Percentiles rank a stretch among this genome's conserved stretches.
Conservation (phyloP, 2,329 filamentous ascomycete genomes). For the Lanzia echinophila region DNA sequence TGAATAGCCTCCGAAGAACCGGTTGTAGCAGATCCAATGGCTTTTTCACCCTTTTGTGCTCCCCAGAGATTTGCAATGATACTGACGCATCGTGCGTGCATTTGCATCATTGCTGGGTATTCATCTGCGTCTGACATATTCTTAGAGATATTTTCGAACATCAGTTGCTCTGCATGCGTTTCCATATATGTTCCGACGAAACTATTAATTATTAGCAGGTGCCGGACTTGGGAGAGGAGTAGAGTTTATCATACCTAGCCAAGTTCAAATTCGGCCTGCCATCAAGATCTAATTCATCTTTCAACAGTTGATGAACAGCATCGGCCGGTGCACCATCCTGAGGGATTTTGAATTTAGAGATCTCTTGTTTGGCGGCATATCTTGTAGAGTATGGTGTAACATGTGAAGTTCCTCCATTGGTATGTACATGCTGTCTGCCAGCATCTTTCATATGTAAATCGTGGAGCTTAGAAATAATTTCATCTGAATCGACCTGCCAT, state of each 20-base stretch:
- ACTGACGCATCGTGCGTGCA: slow-evolving; percentile 61
- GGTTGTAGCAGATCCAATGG: slow-evolving; percentile 63
- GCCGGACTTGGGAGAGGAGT: not conserved
- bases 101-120: slow-evolving; percentile 52
- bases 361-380: slow-evolving; percentile 47
- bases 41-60: slow-evolving; percentile 52
- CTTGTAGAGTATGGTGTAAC: slow-evolving; percentile 51
- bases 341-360: slow-evolving; percentile 55
- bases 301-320: slow-evolving; percentile 58
- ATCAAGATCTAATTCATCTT: slow-evolving; percentile 57
- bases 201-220: slow-evolving; percentile 29
- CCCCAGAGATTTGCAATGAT: slow-evolving; percentile 64
- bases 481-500: slow-evolving; percentile 46
- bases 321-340: slow-evolving; percentile 52
- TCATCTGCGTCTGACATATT: slow-evolving; percentile 67
- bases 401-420: slow-evolving; percentile 40
- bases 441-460: slow-evolving; percentile 36
- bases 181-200: slow-evolving; percentile 72
- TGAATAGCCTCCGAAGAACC: slow-evolving; percentile 67
- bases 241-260: slow-evolving; percentile 39
- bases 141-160: slow-evolving; percentile 63
- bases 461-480: slow-evolving; percentile 47
- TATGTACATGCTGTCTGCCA: slow-evolving; percentile 32
- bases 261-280: slow-evolving; percentile 62
- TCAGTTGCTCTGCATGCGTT: slow-evolving; percentile 54